Percentiles rank a stretch among this genome's conserved stretches.
These are phyloP conservation scores for Monosporozyma servazzii DNA, from an alignment of 805 yeast genomes.

Conservation along the genomic window DNA sequence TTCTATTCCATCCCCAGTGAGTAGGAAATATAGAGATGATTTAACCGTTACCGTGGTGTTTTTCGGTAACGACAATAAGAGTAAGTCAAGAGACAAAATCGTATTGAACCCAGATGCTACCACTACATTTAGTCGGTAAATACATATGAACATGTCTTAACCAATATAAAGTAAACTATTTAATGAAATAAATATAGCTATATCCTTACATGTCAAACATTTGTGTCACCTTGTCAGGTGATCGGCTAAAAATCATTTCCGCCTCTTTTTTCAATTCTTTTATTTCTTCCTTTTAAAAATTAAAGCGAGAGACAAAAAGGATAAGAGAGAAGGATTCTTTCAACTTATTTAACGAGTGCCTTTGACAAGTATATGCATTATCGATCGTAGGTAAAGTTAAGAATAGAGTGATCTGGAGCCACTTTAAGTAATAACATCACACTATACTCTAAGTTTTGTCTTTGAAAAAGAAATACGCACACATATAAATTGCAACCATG, in stretches of 20 bases:
- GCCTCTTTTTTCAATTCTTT: background rate
- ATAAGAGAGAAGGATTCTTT: background rate
- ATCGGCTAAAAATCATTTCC: background rate
- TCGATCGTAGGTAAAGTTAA: background rate
- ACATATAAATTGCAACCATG: constrained; percentile 7
- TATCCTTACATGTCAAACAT: background rate
- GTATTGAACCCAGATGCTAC: constrained; percentile 1
- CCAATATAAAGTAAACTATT: background rate
- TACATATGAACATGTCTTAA: too few relatives aligned
- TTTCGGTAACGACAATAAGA: constrained; percentile 42
- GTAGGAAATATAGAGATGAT: constrained; percentile 91
- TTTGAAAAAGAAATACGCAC: background rate
- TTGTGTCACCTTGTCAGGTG: background rate
- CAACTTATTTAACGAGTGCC: background rate
- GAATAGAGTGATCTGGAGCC: background rate
- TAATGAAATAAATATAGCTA: too few relatives aligned
- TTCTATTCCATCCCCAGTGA: constrained; percentile 83
- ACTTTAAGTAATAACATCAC: background rate
- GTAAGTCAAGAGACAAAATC: background rate
- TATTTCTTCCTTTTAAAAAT: background rate
- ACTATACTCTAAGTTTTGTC: background rate
- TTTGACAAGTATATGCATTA: background rate
- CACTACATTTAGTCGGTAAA: background rate
- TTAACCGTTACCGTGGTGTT: constrained; percentile 92
- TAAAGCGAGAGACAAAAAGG: background rate